Conservation (phyloP, 495 filamentous ascomycete genomes). For the Polyplosphaeria fusca region DNA sequence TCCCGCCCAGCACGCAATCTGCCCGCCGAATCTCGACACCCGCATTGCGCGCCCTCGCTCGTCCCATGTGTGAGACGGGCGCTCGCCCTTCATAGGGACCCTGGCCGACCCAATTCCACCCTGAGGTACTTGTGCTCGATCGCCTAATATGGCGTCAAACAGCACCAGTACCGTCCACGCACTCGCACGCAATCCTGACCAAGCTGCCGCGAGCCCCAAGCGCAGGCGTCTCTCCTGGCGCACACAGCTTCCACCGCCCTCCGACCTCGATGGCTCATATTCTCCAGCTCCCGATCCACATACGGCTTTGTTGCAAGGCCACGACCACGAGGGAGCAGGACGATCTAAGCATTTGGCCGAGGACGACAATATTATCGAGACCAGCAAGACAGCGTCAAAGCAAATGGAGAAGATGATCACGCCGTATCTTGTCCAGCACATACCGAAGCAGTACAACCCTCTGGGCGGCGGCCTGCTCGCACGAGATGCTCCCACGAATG, state of each 20-base stretch:
- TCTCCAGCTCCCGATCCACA: conserved; percentile 10
- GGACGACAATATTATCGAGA: conserved; percentile 14
- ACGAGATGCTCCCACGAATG: conserved; percentile 6
- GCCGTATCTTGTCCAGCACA: conserved; percentile 37
- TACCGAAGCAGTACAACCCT: conserved; percentile 37
- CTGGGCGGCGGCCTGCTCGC: conserved; percentile 10
- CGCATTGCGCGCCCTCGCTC: background rate
- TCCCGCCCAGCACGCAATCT: conserved; percentile 30
- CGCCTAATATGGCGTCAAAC: conserved; percentile 31
- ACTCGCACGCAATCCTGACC: conserved; percentile 6
- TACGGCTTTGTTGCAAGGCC: conserved; percentile 29
- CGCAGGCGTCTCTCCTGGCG: conserved; percentile 26
- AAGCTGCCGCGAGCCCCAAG: conserved; percentile 4
- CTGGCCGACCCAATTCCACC: conserved; percentile 9
- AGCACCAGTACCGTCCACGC: conserved; percentile 11
- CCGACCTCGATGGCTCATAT: background rate
- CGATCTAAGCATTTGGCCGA: conserved; percentile 9
- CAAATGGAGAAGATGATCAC: conserved; percentile 31
- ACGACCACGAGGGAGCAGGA: conserved; percentile 26
- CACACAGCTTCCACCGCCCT: conserved; percentile 1
- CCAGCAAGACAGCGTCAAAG: conserved; percentile 19
- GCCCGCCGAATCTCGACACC: conserved; percentile 15
- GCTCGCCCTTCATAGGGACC: conserved; percentile 16
- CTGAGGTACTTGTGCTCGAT: background rate
- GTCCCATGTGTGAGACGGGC: conserved; percentile 5